Percentiles rank a stretch among this genome's conserved stretches.
Evolutionary conservation across 495 filamentous ascomycete genomes (phyloP).

Genomic region (Hypomontagnella monticulosa): DNA sequence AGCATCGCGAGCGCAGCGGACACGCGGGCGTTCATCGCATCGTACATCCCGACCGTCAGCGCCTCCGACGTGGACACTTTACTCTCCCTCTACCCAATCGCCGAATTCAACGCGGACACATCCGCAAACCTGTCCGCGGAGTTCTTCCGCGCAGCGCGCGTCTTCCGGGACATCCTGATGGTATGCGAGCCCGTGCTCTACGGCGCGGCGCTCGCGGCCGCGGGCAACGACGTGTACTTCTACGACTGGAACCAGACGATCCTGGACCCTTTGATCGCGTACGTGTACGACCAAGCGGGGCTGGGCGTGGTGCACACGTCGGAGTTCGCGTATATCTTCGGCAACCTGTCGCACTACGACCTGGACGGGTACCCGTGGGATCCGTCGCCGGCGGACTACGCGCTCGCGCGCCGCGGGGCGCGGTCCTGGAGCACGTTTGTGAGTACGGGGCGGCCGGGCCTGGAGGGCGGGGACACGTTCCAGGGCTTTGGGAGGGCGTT

Average conservation of each 20-base stretch:
- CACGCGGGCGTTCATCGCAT: conserved; percentile 63
- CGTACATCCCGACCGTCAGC: conserved; percentile 62
- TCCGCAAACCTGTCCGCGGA: conserved; percentile 47
- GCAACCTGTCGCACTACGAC: conserved; percentile 46
- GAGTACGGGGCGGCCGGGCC: conserved; percentile 34
- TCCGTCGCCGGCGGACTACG: conserved; percentile 39
- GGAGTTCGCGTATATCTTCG: conserved; percentile 59
- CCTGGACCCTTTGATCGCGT: conserved; percentile 45
- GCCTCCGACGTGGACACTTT: conserved; percentile 32
- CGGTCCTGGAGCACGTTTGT: conserved; percentile 49
- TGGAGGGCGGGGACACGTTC: conserved; percentile 39
- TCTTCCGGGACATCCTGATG: conserved; percentile 58
- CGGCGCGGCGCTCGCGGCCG: conserved; percentile 48
- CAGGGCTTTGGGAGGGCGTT: conserved; percentile 39
- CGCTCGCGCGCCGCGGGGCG: conserved; percentile 37
- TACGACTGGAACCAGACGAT: conserved; percentile 58
- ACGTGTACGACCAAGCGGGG: conserved; percentile 42
- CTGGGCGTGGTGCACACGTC: conserved; percentile 55
- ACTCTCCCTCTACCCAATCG: conserved; percentile 51
- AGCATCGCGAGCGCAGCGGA: conserved; percentile 52
- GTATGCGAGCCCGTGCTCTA: conserved; percentile 57
- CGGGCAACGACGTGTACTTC: conserved; percentile 48
- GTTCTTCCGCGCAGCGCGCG: conserved; percentile 56
- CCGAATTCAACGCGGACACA: conserved; percentile 46
- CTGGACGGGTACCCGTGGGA: conserved; percentile 23